Evolutionary conservation across 805 yeast species (phyloP), one percentile per base, ranked within the genome.

Genomic region (Candida oleophila): DNA sequence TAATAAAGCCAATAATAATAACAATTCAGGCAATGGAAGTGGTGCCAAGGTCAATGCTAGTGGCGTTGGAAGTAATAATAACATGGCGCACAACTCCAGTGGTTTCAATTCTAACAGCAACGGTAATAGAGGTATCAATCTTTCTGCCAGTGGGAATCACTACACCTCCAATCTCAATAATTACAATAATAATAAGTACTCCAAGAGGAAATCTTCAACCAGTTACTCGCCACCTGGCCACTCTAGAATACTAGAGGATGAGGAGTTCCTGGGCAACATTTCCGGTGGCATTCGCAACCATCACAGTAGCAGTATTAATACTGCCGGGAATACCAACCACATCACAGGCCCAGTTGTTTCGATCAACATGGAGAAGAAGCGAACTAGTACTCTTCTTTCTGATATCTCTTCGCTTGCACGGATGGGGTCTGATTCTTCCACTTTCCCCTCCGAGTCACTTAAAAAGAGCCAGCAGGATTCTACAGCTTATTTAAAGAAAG

Each of bases 361-460:
- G 5, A 55, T 70, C 41, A 72, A 63, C 45, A 67, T 71, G 65
- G 78, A 69, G 45, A 66, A 71, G 51, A 75, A 73, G 48, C 53
- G 76, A 21, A 65, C 77, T 2, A 73, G 77, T 50, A 65, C 78
- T 0, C 54, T 66, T 9, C 55, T 69, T 35, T 67, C 75, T 0
- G 74, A 77, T 15, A 60, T 70, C 0, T 65, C 82, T 1, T 65
- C 78, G 3, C 69, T 74, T 43, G 78, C 74, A 9, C 57, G 77
- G 48, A 71, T 72, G 76, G 71, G 71, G 4, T 64, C 73, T 3
- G 77, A 68, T 36, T 9, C 21, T 7, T 18, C 39, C 8, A 25
- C 30, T 25, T 28, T 39, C 22, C 14, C 39, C 20, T 15, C 16
- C 22, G 39, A 36, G 21, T 36, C 39, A 16, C 4, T 36, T 16